Conservation (phyloP, 345 rosid species). For the Eucalyptus fibrosa region DNA sequence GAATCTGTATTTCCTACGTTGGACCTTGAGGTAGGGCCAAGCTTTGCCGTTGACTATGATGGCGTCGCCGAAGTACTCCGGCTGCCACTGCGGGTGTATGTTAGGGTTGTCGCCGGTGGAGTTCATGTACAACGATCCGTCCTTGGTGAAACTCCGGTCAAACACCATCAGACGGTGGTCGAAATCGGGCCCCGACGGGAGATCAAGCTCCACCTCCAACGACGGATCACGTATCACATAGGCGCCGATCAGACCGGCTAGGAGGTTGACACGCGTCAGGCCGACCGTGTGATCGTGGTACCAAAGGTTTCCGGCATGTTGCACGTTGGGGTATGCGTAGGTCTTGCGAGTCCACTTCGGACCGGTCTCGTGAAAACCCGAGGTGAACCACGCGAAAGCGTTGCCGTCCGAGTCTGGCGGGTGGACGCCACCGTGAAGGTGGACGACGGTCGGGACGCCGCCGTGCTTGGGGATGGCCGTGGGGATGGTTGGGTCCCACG, state of each 20-base stretch:
- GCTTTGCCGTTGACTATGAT: slow-evolving; percentile 3
- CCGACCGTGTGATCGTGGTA: slow-evolving; percentile 10
- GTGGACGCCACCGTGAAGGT: slow-evolving; percentile 2
- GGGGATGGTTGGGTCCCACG: slow-evolving; percentile 2
- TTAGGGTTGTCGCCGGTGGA: neutral
- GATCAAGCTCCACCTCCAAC: neutral
- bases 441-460: slow-evolving; percentile 6
- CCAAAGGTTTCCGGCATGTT: slow-evolving; percentile 1
- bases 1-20: neutral
- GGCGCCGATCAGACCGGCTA: neutral
- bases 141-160: slow-evolving; percentile 1
- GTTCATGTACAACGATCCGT: slow-evolving; percentile 9
- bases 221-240: neutral
- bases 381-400: slow-evolving; percentile 1
- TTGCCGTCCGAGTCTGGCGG: neutral
- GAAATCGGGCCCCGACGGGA: neutral
- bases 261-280: slow-evolving; percentile 1
- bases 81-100: neutral
- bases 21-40: slow-evolving; percentile 2
- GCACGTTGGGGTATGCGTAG: neutral
- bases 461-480: neutral
- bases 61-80: neutral
- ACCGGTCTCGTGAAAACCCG: neutral
- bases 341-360: neutral
- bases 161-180: neutral